Conservation (phyloP, 2,329 filamentous ascomycete species). For the Clonostachys chloroleuca region DNA sequence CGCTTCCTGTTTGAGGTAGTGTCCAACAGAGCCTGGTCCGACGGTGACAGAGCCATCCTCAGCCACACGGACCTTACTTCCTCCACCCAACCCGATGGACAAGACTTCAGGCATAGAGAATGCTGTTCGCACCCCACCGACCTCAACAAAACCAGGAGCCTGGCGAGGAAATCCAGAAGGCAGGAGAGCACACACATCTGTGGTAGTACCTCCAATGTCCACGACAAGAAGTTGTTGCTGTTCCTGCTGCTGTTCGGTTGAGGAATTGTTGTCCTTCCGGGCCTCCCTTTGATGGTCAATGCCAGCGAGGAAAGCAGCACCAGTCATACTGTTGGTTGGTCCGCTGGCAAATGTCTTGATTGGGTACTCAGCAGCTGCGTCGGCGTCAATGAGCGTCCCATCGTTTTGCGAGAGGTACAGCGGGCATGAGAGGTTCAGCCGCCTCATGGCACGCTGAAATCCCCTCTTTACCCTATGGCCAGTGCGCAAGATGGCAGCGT, state of each 20-base stretch:
- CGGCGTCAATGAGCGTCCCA: slow-evolving; percentile 43
- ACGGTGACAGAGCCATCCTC: slow-evolving; percentile 27
- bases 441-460: slow-evolving; percentile 39
- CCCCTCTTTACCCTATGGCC: slow-evolving; percentile 39
- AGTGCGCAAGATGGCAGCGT: slow-evolving; percentile 44
- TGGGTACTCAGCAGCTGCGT: slow-evolving; percentile 39
- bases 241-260: background rate
- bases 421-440: slow-evolving; percentile 32
- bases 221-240: slow-evolving; percentile 37
- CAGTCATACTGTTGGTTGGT: slow-evolving; percentile 48
- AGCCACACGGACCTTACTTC: slow-evolving; percentile 27
- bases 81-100: slow-evolving; percentile 53
- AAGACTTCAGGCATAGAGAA: slow-evolving; percentile 54
- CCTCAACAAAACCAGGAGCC: slow-evolving; percentile 51
- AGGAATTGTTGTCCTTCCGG: background rate
- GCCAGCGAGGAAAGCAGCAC: slow-evolving; percentile 48
- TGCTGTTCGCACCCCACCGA: slow-evolving; percentile 55
- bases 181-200: slow-evolving; percentile 53
- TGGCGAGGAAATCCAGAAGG: slow-evolving; percentile 57
- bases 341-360: slow-evolving; percentile 50
- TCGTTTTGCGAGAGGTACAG: slow-evolving; percentile 50
- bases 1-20: slow-evolving; percentile 40
- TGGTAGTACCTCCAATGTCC: slow-evolving; percentile 58
- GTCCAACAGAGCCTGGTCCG: slow-evolving; percentile 53
- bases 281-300: slow-evolving; percentile 17